A percentile compares a stretch with the other conserved stretches of the same genome.
Conservation (phyloP, 2,329 filamentous ascomycete species). For the Aspergillus costaricaensis region DNA sequence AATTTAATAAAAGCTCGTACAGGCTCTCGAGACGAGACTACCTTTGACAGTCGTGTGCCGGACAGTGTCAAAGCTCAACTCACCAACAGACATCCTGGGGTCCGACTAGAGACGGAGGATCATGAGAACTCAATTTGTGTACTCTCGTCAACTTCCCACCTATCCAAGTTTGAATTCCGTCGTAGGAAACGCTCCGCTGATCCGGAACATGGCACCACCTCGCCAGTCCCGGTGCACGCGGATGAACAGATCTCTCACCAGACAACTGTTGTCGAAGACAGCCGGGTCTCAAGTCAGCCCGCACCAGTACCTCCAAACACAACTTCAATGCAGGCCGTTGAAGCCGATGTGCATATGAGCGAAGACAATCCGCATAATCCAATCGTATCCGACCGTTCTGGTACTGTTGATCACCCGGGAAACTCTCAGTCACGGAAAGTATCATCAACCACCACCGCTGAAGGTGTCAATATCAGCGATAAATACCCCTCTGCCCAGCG, state of each 20-base stretch:
- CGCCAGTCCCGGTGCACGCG: background rate
- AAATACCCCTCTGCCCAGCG: slow-evolving; percentile 42
- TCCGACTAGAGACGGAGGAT: slow-evolving; percentile 5
- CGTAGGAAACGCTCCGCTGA: slow-evolving; percentile 20
- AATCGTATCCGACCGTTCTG: slow-evolving; percentile 17
- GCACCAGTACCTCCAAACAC: background rate
- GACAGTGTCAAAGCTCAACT: background rate
- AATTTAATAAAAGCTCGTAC: background rate
- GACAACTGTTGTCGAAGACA: background rate
- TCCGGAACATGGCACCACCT: slow-evolving; percentile 13
- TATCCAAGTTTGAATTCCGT: slow-evolving; percentile 44
- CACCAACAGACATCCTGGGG: background rate
- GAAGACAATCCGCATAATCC: background rate
- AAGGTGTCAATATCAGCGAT: slow-evolving; percentile 28
- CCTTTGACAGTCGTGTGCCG: background rate
- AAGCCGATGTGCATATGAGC: background rate
- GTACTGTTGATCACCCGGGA: slow-evolving; percentile 19
- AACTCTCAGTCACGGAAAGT: slow-evolving; percentile 12
- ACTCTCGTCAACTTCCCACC: slow-evolving; percentile 40
- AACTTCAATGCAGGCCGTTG: background rate
- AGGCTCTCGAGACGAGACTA: background rate
- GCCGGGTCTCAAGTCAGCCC: background rate
- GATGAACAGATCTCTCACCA: background rate
- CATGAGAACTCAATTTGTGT: slow-evolving; percentile 30
- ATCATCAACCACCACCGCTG: slow-evolving; percentile 11